phyloP scores from a whole-genome alignment of 2,329 filamentous ascomycete species.

The Arthroderma uncinatum region DNA sequence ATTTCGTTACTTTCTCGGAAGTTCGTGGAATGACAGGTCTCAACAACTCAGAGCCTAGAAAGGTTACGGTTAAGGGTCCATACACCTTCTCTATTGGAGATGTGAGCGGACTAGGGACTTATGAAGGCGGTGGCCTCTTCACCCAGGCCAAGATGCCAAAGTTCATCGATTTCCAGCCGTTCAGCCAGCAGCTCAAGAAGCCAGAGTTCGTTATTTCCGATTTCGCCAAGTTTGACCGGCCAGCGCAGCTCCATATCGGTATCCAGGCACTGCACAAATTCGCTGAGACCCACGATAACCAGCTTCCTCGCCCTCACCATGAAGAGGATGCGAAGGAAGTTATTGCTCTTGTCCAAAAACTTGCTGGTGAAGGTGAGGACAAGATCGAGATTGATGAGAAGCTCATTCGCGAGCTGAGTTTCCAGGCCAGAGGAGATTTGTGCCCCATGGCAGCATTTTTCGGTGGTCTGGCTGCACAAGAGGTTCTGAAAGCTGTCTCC shows the following conservation, averaged over 20 bases:
- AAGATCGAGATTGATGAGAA: constrained; percentile 83
- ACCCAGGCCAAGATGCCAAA: constrained; percentile 99
- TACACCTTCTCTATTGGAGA: constrained; percentile 97
- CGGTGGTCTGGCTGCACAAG: constrained; percentile 84
- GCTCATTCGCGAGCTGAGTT: constrained; percentile 82
- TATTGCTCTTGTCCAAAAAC: constrained; percentile 59
- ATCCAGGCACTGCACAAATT: constrained; percentile 89
- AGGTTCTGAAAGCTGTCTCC: constrained; percentile 91
- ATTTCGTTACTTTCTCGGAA: constrained; percentile 91
- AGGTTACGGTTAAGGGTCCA: constrained; percentile 86
- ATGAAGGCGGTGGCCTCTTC: constrained; percentile 79
- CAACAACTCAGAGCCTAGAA: constrained; percentile 73
- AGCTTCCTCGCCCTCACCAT: constrained; percentile 72
- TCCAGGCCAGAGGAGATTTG: constrained; percentile 83
- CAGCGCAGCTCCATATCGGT: constrained; percentile 79
- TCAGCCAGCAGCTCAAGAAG: constrained; percentile 66
- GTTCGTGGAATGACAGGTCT: constrained; percentile 82
- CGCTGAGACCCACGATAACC: constrained; percentile 56
- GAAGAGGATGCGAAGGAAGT: constrained; percentile 72
- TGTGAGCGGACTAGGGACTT: constrained; percentile 74
- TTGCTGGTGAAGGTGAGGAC: constrained; percentile 56
- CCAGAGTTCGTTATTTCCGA: constrained; percentile 88
- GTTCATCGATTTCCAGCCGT: constrained; percentile 73
- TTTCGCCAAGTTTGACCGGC: constrained; percentile 95
- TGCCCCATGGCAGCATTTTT: constrained; percentile 91